Evolutionary conservation across 2,329 filamentous ascomycete species (phyloP).

Genomic region (Fusarium stilboides): DNA sequence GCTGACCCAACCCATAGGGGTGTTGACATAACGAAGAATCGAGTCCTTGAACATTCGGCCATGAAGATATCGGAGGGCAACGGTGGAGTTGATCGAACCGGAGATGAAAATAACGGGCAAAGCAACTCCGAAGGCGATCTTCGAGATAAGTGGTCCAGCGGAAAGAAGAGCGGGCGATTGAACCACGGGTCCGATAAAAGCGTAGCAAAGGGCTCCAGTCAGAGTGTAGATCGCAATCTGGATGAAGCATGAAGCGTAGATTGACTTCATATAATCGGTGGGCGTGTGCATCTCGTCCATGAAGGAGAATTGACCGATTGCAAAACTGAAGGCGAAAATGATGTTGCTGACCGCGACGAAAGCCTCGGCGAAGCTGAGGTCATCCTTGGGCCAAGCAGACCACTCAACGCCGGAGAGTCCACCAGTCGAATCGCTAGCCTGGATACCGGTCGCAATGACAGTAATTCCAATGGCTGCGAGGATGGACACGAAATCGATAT

Average conservation of each 20-base stretch:
- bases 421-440: conserved; percentile 51
- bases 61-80: conserved; percentile 41
- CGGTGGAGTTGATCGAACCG: conserved; percentile 41
- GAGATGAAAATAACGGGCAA: conserved; percentile 65
- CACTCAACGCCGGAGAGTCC: conserved; percentile 54
- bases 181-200: conserved; percentile 75
- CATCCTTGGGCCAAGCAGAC: conserved; percentile 63
- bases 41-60: conserved; percentile 43
- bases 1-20: conserved; percentile 38
- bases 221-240: conserved; percentile 77
- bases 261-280: conserved; percentile 62
- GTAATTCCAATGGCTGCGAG: conserved; percentile 66
- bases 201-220: conserved; percentile 77
- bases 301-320: conserved; percentile 43
- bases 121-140: conserved; percentile 79
- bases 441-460: conserved; percentile 75
- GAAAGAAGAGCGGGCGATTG: conserved; percentile 78
- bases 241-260: conserved; percentile 73
- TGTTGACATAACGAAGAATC: conserved; percentile 38
- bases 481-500: conserved; percentile 73
- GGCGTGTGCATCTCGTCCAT: conserved; percentile 47
- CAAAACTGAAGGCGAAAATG: conserved; percentile 45
- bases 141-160: conserved; percentile 71
- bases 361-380: conserved; percentile 65
- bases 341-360: conserved; percentile 77